These are phyloP conservation scores for Monosporascus ibericus DNA, from an alignment of 2,329 filamentous ascomycete species.

Conservation along the genomic window DNA sequence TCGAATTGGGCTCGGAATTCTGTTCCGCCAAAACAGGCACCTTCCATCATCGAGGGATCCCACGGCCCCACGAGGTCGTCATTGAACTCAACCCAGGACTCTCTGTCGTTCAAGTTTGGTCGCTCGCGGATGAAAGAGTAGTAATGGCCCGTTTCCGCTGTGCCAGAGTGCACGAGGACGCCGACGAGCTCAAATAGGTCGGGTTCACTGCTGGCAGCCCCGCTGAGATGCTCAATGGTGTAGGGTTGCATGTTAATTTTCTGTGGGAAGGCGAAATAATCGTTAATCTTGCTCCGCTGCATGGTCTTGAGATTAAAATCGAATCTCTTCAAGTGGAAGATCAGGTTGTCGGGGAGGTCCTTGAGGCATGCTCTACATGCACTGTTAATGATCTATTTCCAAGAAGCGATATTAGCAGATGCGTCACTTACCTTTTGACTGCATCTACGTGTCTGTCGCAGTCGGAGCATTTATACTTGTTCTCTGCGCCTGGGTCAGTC, in stretches of 20 bases:
- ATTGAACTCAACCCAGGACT: conserved; percentile 86
- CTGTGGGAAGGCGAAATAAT: conserved; percentile 82
- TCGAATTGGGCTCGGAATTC: conserved; percentile 48
- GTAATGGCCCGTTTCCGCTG: conserved; percentile 91
- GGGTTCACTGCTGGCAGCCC: conserved; percentile 49
- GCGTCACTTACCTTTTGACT: conserved; percentile 62
- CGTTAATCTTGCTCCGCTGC: conserved; percentile 88
- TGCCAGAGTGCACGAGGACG: conserved; percentile 87
- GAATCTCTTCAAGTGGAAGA: conserved; percentile 89
- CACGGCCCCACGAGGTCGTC: conserved; percentile 77
- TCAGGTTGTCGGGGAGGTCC: conserved; percentile 86
- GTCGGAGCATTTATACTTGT: conserved; percentile 94
- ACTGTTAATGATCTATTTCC: conserved; percentile 1
- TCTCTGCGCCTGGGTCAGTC: conserved; percentile 50
- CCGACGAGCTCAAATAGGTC: conserved; percentile 94
- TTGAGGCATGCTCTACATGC: conserved; percentile 72
- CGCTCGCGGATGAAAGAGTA: conserved; percentile 91
- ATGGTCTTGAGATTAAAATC: conserved; percentile 74
- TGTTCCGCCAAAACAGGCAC: conserved; percentile 72
- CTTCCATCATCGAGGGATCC: conserved; percentile 66
- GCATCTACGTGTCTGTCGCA: conserved; percentile 88
- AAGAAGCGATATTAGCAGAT: neutral
- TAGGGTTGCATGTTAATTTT: conserved; percentile 84
- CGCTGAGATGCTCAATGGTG: conserved; percentile 76
- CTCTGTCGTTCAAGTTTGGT: conserved; percentile 42